Conservation (phyloP, 106 monocot species). For the Allium fistulosum region DNA sequence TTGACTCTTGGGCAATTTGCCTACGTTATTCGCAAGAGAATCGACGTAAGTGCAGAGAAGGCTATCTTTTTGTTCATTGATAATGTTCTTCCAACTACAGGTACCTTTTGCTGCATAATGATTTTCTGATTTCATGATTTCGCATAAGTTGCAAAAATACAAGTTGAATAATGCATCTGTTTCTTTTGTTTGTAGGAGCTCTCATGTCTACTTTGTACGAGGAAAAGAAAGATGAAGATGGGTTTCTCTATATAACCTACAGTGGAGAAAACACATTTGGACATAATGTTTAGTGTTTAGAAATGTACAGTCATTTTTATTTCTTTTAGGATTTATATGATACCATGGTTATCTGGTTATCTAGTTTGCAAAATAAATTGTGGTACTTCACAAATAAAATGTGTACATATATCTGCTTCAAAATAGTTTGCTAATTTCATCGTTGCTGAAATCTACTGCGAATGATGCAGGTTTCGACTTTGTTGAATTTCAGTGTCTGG, state of each 20-base stretch:
- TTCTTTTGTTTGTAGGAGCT: constrained; percentile 17
- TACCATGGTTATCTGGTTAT: no score
- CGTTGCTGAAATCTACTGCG: no score
- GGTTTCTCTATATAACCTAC: constrained; percentile 45
- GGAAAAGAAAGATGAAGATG: constrained; percentile 53
- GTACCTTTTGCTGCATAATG: constrained; percentile 1
- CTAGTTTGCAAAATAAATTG: no score
- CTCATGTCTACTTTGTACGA: constrained; percentile 38
- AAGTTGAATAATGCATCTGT: background rate
- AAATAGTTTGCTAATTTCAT: no score
- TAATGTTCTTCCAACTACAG: constrained; percentile 25
- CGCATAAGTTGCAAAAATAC: background rate
- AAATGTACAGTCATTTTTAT: background rate
- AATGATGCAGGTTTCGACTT: no score
- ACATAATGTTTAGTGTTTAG: background rate
- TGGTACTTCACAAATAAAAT: no score
- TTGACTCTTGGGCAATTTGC: constrained; percentile 26
- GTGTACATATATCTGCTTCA: no score
- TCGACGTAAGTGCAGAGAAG: constrained; percentile 17
- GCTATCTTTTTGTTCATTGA: constrained; percentile 29
- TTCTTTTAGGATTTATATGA: no score
- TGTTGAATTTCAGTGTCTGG: no score
- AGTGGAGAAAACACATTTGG: constrained; percentile 56
- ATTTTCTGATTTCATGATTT: background rate
- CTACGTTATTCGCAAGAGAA: constrained; percentile 27